phyloP scores from a whole-genome alignment of 331 rosid species.

The Cucumis variabilis region DNA sequence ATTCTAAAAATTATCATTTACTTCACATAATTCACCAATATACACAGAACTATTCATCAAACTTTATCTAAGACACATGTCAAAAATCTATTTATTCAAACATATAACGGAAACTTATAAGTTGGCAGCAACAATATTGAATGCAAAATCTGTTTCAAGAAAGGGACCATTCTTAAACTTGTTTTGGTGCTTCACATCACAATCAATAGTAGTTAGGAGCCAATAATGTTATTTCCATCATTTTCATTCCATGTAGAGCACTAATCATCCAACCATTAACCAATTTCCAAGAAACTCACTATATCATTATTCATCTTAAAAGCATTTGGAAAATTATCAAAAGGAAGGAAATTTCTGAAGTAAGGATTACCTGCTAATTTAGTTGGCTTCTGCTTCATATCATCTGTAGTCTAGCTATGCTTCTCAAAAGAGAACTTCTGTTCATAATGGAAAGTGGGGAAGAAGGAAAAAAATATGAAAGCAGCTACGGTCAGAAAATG shows the following conservation, averaged over 20 bases:
- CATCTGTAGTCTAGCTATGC: neutral
- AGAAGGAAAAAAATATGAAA: neutral
- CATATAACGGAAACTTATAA: constrained; percentile 7
- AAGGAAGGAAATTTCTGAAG: neutral
- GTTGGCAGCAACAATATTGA: constrained; percentile 5
- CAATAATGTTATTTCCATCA: constrained; percentile 24
- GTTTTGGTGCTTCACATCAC: constrained; percentile 31
- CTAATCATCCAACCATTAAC: constrained; percentile 22
- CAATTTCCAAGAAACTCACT: neutral
- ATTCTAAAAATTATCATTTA: neutral
- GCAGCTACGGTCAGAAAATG: neutral
- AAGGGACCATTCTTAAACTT: constrained; percentile 6
- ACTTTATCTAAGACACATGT: constrained; percentile 22
- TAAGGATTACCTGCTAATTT: neutral
- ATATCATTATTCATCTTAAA: neutral
- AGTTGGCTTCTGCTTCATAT: neutral
- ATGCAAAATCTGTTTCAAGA: constrained; percentile 14
- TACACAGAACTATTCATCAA: neutral
- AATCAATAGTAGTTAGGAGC: constrained; percentile 12
- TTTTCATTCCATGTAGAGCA: constrained; percentile 24
- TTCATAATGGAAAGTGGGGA: neutral
- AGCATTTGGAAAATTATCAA: neutral
- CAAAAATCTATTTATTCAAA: constrained; percentile 5
- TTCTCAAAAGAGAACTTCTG: neutral
- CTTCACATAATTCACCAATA: neutral